phyloP scores from a whole-genome alignment of 768 basidiomycete species.

The Termitomyces sp. region DNA sequence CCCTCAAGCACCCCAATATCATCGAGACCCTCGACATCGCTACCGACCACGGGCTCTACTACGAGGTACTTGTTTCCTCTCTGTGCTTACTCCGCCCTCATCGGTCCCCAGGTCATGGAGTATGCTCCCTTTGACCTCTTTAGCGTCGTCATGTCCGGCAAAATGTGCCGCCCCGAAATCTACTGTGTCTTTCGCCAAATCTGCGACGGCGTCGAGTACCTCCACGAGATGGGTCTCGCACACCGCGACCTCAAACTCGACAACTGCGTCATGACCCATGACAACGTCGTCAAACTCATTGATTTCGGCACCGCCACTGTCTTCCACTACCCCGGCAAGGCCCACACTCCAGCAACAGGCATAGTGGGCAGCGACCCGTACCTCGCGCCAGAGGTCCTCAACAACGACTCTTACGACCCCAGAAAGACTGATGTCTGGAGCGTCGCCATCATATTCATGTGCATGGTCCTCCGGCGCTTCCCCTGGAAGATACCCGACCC shows the following conservation, averaged over 20 bases:
- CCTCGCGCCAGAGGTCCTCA: slow-evolving; percentile 94
- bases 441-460: slow-evolving; percentile 97
- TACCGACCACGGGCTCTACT: slow-evolving; percentile 95
- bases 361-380: slow-evolving; percentile 98
- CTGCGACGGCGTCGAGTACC: slow-evolving; percentile 95
- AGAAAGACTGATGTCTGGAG: slow-evolving; percentile 99
- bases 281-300: slow-evolving; percentile 96
- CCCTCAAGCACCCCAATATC: slow-evolving; percentile 92
- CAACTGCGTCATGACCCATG: slow-evolving; percentile 97
- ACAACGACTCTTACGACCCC: slow-evolving; percentile 82
- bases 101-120: slow-evolving; percentile 84
- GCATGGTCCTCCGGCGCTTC: slow-evolving; percentile 96
- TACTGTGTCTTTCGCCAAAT: slow-evolving; percentile 99
- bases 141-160: slow-evolving; percentile 98
- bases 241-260: slow-evolving; percentile 99
- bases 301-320: slow-evolving; percentile 99
- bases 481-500: slow-evolving; percentile 98
- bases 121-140: slow-evolving; percentile 98
- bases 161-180: slow-evolving; percentile 97
- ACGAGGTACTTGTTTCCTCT: slow-evolving; percentile 70
- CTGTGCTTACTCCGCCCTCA: slow-evolving; percentile 1
- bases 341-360: slow-evolving; percentile 74
- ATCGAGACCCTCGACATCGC: slow-evolving; percentile 99
- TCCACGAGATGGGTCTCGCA: slow-evolving; percentile 95
- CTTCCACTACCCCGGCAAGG: slow-evolving; percentile 96